phyloP scores from a whole-genome alignment of 371 early-diverging fungal species.

The Haplosporangium sp. region DNA sequence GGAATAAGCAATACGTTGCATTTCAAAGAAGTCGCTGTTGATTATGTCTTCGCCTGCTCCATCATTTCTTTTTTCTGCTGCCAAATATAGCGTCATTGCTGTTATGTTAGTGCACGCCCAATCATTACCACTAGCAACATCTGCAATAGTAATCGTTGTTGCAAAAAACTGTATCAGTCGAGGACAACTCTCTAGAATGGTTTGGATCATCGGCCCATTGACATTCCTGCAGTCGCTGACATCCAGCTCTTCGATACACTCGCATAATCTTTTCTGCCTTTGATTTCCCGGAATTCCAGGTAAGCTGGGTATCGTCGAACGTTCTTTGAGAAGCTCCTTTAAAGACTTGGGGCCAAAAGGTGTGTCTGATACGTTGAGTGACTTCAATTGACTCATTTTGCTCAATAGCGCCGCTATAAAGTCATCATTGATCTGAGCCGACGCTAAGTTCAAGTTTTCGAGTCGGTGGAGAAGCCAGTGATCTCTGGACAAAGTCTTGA shows the following conservation, averaged over 20 bases:
- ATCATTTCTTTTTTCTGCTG: not conserved
- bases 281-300: not conserved
- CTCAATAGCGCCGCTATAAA: not conserved
- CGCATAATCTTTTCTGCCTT: not conserved
- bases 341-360: not conserved
- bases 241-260: not conserved
- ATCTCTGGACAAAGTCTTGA: not conserved
- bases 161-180: not conserved
- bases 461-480: not conserved
- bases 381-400: not conserved
- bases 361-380: not conserved
- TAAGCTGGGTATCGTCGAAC: not conserved
- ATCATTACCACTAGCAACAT: not conserved
- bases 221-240: not conserved
- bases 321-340: not conserved
- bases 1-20: not conserved
- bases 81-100: not conserved
- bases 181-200: not conserved
- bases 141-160: not conserved
- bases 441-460: not conserved
- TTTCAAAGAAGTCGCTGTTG: not conserved
- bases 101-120: not conserved
- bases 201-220: not conserved
- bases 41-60: no score
- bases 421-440: not conserved